Evolutionary conservation across 768 basidiomycete genomes (phyloP).

Genomic region (Suillus cothurnatus): DNA sequence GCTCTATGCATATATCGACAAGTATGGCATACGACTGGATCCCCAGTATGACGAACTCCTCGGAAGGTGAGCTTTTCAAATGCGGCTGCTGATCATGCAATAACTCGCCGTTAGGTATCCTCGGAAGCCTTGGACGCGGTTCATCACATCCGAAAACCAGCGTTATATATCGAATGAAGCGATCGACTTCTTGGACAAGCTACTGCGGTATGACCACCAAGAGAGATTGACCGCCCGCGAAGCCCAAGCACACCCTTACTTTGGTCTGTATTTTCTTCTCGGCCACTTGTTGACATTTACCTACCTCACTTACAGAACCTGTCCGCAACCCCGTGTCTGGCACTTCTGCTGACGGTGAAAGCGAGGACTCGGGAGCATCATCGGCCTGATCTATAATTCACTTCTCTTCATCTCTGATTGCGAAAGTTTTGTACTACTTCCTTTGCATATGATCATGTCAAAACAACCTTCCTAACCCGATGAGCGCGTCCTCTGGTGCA

Average conservation of each 20-base stretch:
- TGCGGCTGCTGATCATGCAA: constrained; percentile 14
- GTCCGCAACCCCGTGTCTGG: constrained; percentile 53
- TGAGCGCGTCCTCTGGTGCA: constrained; percentile 5
- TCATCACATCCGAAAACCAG: constrained; percentile 95
- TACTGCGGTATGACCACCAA: constrained; percentile 96
- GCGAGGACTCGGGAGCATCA: constrained; percentile 47
- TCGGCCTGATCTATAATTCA: constrained; percentile 31
- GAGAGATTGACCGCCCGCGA: constrained; percentile 94
- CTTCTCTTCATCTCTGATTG: constrained; percentile 27
- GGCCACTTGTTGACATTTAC: constrained; percentile 15
- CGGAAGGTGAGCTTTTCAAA: constrained; percentile 57
- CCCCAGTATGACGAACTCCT: constrained; percentile 96
- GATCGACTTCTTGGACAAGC: constrained; percentile 93
- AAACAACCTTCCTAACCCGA: constrained; percentile 18
- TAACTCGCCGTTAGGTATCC: constrained; percentile 60
- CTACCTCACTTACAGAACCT: constrained; percentile 54
- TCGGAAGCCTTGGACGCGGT: constrained; percentile 93
- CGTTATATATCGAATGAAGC: constrained; percentile 97
- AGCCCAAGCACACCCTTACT: constrained; percentile 91
- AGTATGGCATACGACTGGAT: constrained; percentile 94
- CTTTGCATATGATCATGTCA: constrained; percentile 31
- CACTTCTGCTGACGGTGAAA: constrained; percentile 59
- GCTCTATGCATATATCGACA: constrained; percentile 88
- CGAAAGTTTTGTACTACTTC: constrained; percentile 35
- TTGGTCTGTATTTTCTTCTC: constrained; percentile 52